phyloP scores from a whole-genome alignment of 2,329 filamentous ascomycete species.

The Colletotrichum simmondsii region DNA sequence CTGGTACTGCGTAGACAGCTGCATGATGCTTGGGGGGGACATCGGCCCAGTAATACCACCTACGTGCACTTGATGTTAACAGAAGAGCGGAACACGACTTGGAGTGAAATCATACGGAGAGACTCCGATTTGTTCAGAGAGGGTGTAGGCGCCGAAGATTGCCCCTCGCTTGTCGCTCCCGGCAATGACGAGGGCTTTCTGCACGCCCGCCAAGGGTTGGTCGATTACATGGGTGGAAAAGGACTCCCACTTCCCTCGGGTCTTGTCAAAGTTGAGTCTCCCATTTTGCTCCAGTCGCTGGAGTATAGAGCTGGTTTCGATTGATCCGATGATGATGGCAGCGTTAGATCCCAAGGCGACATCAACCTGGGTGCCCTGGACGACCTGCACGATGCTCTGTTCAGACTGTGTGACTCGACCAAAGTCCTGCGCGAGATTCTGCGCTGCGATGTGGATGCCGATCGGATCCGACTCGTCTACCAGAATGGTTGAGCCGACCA shows the following conservation, averaged over 20 bases:
- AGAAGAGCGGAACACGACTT: background rate
- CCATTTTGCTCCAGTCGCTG: constrained; percentile 54
- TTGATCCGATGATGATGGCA: constrained; percentile 19
- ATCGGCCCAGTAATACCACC: constrained; percentile 71
- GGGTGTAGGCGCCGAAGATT: constrained; percentile 68
- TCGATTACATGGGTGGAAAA: constrained; percentile 57
- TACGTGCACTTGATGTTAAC: background rate
- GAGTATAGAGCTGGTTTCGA: constrained; percentile 58
- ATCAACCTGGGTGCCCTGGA: background rate
- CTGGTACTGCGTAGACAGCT: constrained; percentile 60
- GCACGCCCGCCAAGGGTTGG: constrained; percentile 57
- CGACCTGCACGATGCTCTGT: background rate
- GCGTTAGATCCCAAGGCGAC: background rate
- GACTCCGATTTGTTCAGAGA: constrained; percentile 71
- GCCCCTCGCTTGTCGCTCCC: constrained; percentile 69
- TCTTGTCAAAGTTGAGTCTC: constrained; percentile 54
- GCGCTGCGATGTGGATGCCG: constrained; percentile 47
- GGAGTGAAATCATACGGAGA: constrained; percentile 54
- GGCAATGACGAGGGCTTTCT: constrained; percentile 64
- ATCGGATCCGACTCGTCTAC: constrained; percentile 43
- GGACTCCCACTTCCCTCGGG: constrained; percentile 68
- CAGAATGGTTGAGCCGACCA: constrained; percentile 44
- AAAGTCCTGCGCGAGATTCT: constrained; percentile 44
- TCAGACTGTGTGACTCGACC: constrained; percentile 37
- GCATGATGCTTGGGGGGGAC: constrained; percentile 60